phyloP scores from a whole-genome alignment of 2,329 filamentous ascomycete genomes.

The Ambrosiella cleistominuta region DNA sequence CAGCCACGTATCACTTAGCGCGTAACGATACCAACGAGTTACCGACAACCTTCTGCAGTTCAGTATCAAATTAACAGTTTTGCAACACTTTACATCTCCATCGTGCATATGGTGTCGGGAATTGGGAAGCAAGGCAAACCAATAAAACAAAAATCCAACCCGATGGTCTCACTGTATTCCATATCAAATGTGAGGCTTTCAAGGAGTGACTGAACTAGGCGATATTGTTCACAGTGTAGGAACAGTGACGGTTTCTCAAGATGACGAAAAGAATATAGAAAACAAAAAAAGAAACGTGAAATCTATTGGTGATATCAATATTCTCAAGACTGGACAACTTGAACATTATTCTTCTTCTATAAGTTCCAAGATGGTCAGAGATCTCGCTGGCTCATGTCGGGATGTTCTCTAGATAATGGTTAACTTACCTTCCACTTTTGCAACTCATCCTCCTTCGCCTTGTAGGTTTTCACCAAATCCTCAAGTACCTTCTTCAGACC shows the following conservation, averaged over 20 bases:
- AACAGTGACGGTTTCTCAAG: neutral
- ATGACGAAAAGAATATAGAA: neutral
- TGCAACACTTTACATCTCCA: neutral
- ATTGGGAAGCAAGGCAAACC: neutral
- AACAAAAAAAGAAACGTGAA: neutral
- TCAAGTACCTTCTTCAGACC: constrained; percentile 87
- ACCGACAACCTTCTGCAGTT: no score
- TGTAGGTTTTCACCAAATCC: constrained; percentile 92
- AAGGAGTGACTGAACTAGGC: no score
- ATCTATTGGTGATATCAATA: constrained; percentile 8
- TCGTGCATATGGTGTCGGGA: neutral
- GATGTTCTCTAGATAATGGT: neutral
- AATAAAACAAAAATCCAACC: neutral
- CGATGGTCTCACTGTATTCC: no score
- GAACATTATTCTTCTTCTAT: constrained; percentile 79
- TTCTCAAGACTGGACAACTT: constrained; percentile 59
- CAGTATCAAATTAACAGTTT: no score
- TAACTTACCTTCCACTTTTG: constrained; percentile 87
- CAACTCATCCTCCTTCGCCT: constrained; percentile 81
- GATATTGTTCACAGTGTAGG: no score
- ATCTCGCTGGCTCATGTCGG: neutral
- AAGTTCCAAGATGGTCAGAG: constrained; percentile 10
- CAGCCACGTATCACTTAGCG: no score
- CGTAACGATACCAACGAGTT: no score
- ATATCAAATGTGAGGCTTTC: no score